A percentile compares a stretch with the other conserved stretches of the same genome.
Conservation (phyloP, 208 protist species). For the Trypanosoma lewisi region DNA sequence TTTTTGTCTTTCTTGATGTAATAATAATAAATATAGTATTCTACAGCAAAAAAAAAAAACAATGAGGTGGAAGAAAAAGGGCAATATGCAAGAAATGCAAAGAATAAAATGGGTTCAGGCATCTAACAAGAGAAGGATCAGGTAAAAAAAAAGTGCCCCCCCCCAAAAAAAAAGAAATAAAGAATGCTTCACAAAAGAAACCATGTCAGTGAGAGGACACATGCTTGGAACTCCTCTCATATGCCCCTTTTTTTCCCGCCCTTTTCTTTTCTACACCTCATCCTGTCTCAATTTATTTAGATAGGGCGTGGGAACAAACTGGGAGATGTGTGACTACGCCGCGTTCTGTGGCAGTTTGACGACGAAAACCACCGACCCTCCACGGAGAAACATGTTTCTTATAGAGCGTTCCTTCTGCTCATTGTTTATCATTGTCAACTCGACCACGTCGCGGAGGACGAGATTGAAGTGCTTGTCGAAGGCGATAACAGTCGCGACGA, state of each 20-base stretch:
- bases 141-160: background rate
- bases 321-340: constrained; percentile 4
- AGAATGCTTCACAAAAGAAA: too few relatives aligned
- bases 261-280: background rate
- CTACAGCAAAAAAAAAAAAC: background rate
- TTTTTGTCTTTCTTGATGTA: too few relatives aligned
- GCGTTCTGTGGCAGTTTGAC: constrained; percentile 91
- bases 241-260: background rate
- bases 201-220: too few relatives aligned
- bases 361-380: constrained; percentile 99
- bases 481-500: constrained; percentile 97
- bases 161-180: too few relatives aligned
- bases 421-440: constrained; percentile 90
- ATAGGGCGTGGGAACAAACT: background rate
- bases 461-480: constrained; percentile 99
- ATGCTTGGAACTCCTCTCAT: too few relatives aligned
- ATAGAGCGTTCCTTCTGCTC: constrained; percentile 96
- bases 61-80: background rate
- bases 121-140: background rate
- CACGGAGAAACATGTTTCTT: constrained; percentile 98
- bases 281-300: background rate
- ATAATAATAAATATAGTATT: too few relatives aligned
- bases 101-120: background rate
- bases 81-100: background rate
- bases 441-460: constrained; percentile 93